Evolutionary conservation across 179 eudicot species (phyloP).

Genomic region (Vitellaria paradoxa): DNA sequence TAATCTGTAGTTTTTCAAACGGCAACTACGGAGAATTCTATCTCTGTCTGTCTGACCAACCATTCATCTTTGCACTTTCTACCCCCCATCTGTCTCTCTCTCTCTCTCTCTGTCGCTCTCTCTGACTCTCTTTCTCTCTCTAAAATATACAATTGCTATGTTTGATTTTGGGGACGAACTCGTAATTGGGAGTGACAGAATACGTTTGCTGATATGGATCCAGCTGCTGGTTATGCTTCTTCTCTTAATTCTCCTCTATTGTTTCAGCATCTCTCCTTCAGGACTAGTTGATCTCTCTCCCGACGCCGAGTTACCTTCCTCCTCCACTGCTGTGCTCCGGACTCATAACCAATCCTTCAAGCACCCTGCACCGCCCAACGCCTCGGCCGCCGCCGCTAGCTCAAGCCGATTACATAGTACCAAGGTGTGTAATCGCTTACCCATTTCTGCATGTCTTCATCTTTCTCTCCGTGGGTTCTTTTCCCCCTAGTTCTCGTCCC

Average conservation of each 20-base stretch:
- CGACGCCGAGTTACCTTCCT: neutral
- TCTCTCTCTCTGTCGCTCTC: too few relatives aligned
- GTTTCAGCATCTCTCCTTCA: constrained; percentile 27
- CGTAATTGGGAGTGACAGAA: constrained; percentile 34
- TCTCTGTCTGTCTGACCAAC: too few relatives aligned
- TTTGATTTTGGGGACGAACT: constrained; percentile 43
- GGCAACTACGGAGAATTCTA: too few relatives aligned
- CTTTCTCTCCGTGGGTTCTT: neutral
- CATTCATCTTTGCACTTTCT: too few relatives aligned
- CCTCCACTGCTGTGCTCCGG: constrained; percentile 6
- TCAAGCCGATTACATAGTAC: neutral
- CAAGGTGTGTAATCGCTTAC: constrained; percentile 1
- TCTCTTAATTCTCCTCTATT: constrained; percentile 37
- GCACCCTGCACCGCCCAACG: neutral
- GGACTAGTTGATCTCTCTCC: constrained; percentile 19
- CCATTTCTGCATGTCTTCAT: too few relatives aligned
- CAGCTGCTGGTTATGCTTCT: constrained; percentile 57
- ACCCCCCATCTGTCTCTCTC: too few relatives aligned
- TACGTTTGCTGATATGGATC: constrained; percentile 72
- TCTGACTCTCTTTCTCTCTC: constrained; percentile 6
- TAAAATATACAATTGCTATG: constrained; percentile 16
- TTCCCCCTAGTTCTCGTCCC: neutral
- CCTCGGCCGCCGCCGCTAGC: constrained; percentile 1
- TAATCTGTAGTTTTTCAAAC: too few relatives aligned
- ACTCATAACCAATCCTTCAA: neutral